Conservation (phyloP, 345 rosid species). For the Brassica cretica region DNA sequence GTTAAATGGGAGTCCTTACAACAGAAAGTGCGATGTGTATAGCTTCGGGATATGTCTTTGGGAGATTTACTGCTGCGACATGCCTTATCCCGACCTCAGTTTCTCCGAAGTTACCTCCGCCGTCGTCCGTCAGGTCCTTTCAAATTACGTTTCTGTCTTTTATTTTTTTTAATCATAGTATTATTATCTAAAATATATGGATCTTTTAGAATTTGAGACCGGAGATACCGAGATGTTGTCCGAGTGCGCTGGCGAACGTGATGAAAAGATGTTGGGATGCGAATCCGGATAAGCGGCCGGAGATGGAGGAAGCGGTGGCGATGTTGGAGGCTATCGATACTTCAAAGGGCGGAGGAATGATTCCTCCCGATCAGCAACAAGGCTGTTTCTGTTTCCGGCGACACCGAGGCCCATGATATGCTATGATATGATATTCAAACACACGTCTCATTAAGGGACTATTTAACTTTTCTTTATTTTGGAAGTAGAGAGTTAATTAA, state of each 20-base stretch:
- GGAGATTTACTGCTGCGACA: conserved; percentile 99
- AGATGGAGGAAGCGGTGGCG: conserved; percentile 89
- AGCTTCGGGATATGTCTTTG: conserved; percentile 97
- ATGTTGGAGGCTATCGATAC: conserved; percentile 90
- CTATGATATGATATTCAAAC: background rate
- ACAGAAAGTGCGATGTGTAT: conserved; percentile 94
- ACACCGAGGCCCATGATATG: conserved; percentile 66
- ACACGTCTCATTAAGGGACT: background rate
- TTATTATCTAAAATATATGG: background rate
- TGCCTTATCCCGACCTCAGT: conserved; percentile 98
- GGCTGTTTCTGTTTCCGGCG: conserved; percentile 85
- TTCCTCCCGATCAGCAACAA: conserved; percentile 77
- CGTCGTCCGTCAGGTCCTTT: conserved; percentile 85
- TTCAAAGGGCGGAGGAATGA: conserved; percentile 95
- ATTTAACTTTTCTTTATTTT: background rate
- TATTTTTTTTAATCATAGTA: background rate
- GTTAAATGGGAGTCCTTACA: conserved; percentile 86
- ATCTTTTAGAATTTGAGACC: conserved; percentile 76
- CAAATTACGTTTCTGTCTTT: background rate
- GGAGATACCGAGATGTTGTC: conserved; percentile 97
- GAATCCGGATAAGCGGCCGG: conserved; percentile 87
- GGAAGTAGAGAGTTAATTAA: background rate
- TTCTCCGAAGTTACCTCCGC: conserved; percentile 97
- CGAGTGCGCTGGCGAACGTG: conserved; percentile 77
- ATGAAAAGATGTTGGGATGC: conserved; percentile 99